These are phyloP conservation scores for Jatropha curcas DNA, from an alignment of 345 rosid genomes.

Conservation along the genomic window DNA sequence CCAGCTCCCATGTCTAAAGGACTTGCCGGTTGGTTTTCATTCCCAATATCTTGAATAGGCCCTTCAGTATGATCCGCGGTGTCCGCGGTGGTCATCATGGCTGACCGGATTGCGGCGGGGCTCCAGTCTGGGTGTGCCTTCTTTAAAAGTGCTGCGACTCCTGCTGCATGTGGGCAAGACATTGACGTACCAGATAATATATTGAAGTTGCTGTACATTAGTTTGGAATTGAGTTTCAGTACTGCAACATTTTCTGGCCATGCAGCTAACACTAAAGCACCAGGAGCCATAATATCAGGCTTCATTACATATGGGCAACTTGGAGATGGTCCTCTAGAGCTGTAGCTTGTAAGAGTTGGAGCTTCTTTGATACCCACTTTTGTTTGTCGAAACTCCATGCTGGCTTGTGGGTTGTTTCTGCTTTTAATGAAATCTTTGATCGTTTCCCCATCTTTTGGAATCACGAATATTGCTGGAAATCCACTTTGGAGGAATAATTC, in stretches of 20 bases:
- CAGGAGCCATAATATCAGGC: slow-evolving; percentile 61
- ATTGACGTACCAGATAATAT: slow-evolving; percentile 58
- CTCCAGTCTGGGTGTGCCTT: slow-evolving; percentile 57
- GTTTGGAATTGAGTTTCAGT: slow-evolving; percentile 1
- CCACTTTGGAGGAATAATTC: slow-evolving; percentile 16
- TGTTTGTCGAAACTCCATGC: slow-evolving; percentile 39
- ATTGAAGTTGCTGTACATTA: slow-evolving; percentile 36
- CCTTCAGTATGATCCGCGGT: slow-evolving; percentile 27
- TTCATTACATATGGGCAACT: slow-evolving; percentile 52
- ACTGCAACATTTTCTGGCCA: slow-evolving; percentile 44
- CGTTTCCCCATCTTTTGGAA: slow-evolving; percentile 26
- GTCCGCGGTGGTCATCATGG: slow-evolving; percentile 57
- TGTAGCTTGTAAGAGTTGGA: slow-evolving; percentile 48
- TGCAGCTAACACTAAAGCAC: slow-evolving; percentile 44
- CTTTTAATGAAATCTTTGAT: slow-evolving; percentile 42
- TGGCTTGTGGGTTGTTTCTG: slow-evolving; percentile 33
- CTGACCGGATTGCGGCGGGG: slow-evolving; percentile 61
- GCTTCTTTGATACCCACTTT: slow-evolving; percentile 33
- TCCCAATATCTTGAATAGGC: slow-evolving; percentile 26
- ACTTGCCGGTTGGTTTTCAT: slow-evolving; percentile 26
- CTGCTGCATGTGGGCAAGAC: slow-evolving; percentile 59
- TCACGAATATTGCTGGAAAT: slow-evolving; percentile 40
- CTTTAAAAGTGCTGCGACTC: slow-evolving; percentile 51
- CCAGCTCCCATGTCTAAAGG: slow-evolving; percentile 65
- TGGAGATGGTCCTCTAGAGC: slow-evolving; percentile 61